Evolutionary conservation across 192 early-diverging fungal genomes (phyloP).

Genomic region (Backusella mclennaniae): DNA sequence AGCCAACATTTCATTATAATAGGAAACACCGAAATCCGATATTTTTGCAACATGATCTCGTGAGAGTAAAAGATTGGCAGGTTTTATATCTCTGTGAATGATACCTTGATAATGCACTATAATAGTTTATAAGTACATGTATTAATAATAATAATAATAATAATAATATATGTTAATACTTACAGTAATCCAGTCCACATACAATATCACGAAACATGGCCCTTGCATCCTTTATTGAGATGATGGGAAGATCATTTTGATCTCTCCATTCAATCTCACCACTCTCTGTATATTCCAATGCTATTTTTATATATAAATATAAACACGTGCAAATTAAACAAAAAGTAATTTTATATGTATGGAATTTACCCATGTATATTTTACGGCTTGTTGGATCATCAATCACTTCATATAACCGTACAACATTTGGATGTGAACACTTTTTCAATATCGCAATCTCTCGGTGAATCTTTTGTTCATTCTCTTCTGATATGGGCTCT

Average conservation of each 20-base stretch:
- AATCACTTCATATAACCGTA: slow-evolving; percentile 89
- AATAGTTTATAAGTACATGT: background rate
- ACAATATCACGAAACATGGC: slow-evolving; percentile 91
- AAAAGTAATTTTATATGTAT: background rate
- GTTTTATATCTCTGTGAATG: slow-evolving; percentile 98
- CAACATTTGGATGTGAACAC: slow-evolving; percentile 92
- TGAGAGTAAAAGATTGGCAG: slow-evolving; percentile 88
- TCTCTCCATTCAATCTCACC: slow-evolving; percentile 95
- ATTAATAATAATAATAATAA: background rate
- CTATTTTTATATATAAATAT: slow-evolving; percentile 5
- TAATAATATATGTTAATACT: slow-evolving; percentile 19
- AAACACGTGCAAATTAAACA: slow-evolving; percentile 6
- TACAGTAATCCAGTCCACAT: slow-evolving; percentile 89
- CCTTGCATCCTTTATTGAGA: slow-evolving; percentile 64
- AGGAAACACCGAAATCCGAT: slow-evolving; percentile 97
- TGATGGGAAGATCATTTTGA: slow-evolving; percentile 57
- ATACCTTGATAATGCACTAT: slow-evolving; percentile 93
- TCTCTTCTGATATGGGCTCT: slow-evolving; percentile 41
- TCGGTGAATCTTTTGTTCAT: slow-evolving; percentile 83
- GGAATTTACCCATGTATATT: slow-evolving; percentile 78
- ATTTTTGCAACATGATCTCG: slow-evolving; percentile 86
- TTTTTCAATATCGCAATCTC: slow-evolving; percentile 98
- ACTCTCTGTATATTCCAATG: slow-evolving; percentile 86
- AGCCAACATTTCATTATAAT: slow-evolving; percentile 59
- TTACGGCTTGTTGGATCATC: slow-evolving; percentile 90